phyloP scores from a whole-genome alignment of 768 basidiomycete genomes.

The Gautieria morchelliformis region DNA sequence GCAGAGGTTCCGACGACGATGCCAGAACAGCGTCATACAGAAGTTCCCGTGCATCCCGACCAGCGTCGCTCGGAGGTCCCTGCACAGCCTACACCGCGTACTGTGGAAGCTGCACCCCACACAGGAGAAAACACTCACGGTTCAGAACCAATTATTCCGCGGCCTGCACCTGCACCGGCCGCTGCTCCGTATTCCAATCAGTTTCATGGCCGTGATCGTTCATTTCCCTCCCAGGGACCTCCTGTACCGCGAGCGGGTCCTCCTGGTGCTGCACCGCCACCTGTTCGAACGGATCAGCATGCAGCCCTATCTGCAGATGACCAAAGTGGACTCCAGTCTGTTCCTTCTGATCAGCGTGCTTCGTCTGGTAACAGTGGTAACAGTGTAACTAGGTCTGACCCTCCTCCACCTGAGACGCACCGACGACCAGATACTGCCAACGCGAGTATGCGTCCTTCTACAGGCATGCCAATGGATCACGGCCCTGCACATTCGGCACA shows the following conservation, averaged over 20 bases:
- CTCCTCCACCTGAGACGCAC: neutral
- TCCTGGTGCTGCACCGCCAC: neutral
- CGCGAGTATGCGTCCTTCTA: neutral
- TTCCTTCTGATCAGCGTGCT: neutral
- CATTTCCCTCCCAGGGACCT: neutral
- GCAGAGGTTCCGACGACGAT: neutral
- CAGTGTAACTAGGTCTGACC: neutral
- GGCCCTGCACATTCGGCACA: neutral
- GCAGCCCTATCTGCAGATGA: neutral
- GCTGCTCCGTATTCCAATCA: neutral
- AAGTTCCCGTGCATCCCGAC: neutral
- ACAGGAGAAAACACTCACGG: neutral
- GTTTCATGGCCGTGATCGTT: neutral
- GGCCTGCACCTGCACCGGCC: neutral
- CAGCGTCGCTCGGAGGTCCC: neutral
- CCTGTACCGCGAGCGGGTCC: neutral
- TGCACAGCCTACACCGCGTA: neutral
- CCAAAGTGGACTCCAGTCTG: neutral
- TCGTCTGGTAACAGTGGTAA: neutral
- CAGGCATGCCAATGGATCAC: neutral
- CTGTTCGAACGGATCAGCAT: neutral
- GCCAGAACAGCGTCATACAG: neutral
- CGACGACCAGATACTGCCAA: neutral
- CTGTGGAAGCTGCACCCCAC: neutral
- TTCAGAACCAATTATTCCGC: neutral